phyloP scores from a whole-genome alignment of 768 basidiomycete species.

The Hericium erinaceus region DNA sequence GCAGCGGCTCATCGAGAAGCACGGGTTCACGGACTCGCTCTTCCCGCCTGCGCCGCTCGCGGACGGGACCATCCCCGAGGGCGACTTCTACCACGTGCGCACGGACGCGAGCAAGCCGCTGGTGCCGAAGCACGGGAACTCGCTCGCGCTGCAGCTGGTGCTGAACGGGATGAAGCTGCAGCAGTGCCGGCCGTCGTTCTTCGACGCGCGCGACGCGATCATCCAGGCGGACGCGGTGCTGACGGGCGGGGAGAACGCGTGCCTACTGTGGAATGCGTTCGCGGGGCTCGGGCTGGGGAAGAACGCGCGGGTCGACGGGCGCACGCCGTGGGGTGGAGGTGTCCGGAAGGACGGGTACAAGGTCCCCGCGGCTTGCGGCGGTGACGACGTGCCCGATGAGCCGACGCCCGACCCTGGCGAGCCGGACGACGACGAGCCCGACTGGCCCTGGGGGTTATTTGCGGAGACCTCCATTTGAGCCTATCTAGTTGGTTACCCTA shows the following conservation, averaged over 20 bases:
- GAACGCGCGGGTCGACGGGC: slow-evolving; percentile 64
- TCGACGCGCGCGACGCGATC: slow-evolving; percentile 84
- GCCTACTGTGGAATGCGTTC: slow-evolving; percentile 81
- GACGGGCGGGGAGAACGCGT: slow-evolving; percentile 90
- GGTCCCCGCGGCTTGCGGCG: slow-evolving; percentile 33
- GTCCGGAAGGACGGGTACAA: slow-evolving; percentile 47
- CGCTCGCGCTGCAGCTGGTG: slow-evolving; percentile 74
- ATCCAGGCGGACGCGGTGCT: slow-evolving; percentile 84
- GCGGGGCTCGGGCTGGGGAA: slow-evolving; percentile 71
- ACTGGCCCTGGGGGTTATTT: slow-evolving; percentile 13
- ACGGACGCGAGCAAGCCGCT: slow-evolving; percentile 34
- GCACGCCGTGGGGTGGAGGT: slow-evolving; percentile 92
- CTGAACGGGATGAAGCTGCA: slow-evolving; percentile 93
- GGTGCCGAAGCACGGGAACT: slow-evolving; percentile 89
- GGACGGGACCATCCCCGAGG: slow-evolving; percentile 53
- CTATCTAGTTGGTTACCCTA: too few relatives aligned
- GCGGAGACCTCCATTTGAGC: too few relatives aligned
- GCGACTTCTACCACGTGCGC: slow-evolving; percentile 64
- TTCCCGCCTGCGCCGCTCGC: slow-evolving; percentile 70
- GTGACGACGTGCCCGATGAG: slow-evolving; percentile 15
- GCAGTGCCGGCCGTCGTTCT: slow-evolving; percentile 84
- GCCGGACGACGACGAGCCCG: slow-evolving; percentile 21
- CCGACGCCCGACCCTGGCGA: slow-evolving; percentile 25
- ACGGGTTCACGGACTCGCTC: slow-evolving; percentile 70
- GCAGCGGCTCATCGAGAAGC: slow-evolving; percentile 66